Evolutionary conservation across 805 yeast genomes (phyloP), one percentile per base, ranked within the genome.

Genomic region (Candida loeiensis): DNA sequence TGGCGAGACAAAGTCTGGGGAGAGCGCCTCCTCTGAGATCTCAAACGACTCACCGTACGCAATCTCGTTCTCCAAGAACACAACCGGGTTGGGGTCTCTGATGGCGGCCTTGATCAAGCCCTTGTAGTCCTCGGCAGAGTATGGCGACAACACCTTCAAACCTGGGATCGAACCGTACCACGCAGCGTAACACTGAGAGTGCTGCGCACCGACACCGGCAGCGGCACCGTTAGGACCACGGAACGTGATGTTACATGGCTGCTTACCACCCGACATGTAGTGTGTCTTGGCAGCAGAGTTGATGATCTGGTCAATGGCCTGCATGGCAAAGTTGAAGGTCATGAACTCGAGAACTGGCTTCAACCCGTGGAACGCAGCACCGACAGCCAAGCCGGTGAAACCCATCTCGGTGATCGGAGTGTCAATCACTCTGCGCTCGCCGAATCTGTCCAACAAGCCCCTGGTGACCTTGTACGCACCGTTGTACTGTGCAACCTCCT

Each of bases 221-320:
- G 99, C 96, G 36, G 99, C 96, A 70, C 99, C 99, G 69, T 93
- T 93, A 47, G 99, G 98, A 59, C 99, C 99, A 73, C 99, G 84
- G 77, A 93, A 93, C 40, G 95, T 90, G 61, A 91, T 87, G 71
- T 87, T 90, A 76, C 97, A 90, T 48, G 91, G 91, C 71, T 90
- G 96, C 48, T 82, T 85, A 76, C 99, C 99, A 66, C 99, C 99
- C 49, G 96, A 87, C 99, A 93, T 93, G 76, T 93, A 93, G 69
- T 81, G 88, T 37, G 99, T 93, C 77, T 91, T 93, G 48, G 98
- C 99, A 39, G 97, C 98, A 43, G 98, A 90, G 79, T 93, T 93
- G 70, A 93, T 79, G 68, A 93, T 93, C 55, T 93, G 98, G 69
- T 93, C 99, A 63, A 93, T 93, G 52, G 99, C 85, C 75, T 93